These are phyloP conservation scores for Hyaloscypha hepaticicola DNA, from an alignment of 495 filamentous ascomycete genomes.

Conservation along the genomic window DNA sequence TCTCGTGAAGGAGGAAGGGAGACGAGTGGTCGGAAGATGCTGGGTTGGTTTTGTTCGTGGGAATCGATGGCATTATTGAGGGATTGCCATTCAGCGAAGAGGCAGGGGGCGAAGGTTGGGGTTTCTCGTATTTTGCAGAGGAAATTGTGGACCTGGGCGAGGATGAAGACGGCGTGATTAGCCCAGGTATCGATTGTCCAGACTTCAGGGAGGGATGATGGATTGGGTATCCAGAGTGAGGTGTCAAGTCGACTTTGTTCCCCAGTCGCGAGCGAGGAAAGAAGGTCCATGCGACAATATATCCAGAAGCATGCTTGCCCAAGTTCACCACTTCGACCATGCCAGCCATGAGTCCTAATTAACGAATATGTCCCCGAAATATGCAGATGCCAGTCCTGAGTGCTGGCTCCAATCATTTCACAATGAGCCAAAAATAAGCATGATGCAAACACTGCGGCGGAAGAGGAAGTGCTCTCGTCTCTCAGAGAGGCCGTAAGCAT, in stretches of 20 bases:
- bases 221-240: background rate
- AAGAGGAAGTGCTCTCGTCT: background rate
- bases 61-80: background rate
- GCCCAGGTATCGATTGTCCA: constrained; percentile 1
- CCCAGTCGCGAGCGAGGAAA: background rate
- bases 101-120: background rate
- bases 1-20: background rate
- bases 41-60: background rate
- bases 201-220: background rate
- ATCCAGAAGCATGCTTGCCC: background rate
- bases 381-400: background rate
- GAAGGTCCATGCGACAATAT: background rate
- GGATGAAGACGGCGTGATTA: background rate
- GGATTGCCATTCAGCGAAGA: background rate
- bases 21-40: background rate
- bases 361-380: background rate
- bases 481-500: background rate
- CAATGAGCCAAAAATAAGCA: background rate
- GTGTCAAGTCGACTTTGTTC: background rate
- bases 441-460: background rate
- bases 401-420: background rate
- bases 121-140: background rate
- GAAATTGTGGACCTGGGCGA: background rate
- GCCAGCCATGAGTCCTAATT: background rate
- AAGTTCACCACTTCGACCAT: background rate